Evolutionary conservation across 2,329 filamentous ascomycete species (phyloP), one percentile per base, ranked within the genome.

Genomic region (Metarhizium brunneum): DNA sequence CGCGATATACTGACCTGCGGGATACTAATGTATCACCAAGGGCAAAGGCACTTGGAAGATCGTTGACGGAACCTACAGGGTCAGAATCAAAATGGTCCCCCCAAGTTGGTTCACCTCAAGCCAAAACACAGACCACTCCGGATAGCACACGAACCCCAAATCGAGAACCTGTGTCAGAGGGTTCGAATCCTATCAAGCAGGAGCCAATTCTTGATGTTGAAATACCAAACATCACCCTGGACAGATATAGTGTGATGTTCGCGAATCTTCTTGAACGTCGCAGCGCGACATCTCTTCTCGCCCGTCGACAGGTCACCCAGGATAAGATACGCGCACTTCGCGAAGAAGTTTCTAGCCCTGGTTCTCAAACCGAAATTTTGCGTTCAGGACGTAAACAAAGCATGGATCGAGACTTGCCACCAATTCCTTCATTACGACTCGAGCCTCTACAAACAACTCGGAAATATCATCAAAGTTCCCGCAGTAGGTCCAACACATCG

Each of bases 241-340:
- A 96, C 67, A 79, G 92, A 51, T 97, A 96, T 63, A 96, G 91
- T 63, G 82, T 96, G 61, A 96, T 96, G 92, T 96, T 97, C 66
- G 84, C 86, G 55, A 82, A 81, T 42, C 76, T 96, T 6, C 73
- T 96, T 30, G 80, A 82, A 58, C 68, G 69, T 7, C 68, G 69
- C 43, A 63, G 60, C 6, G 57, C 64, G 16, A 62, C 68, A 6
- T 65, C 67, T 1, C 71, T 85, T 7, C 70, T 85, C 30, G 76
- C 76, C 29, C 76, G 82, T 56, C 76, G 83, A 47, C 82, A 86
- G 60, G 81, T 80, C 7, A 83, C 79, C 0, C 65, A 85, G 13
- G 76, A 82, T 54, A 81, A 76, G 56, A 69, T 88, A 1, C 35
- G 29, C 10, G 51, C 50, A 7, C 47, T 49, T 4, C 13, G 16